These are phyloP conservation scores for Edaphochlamys debaryana DNA, from an alignment of 139 green algal species.

Conservation along the genomic window DNA sequence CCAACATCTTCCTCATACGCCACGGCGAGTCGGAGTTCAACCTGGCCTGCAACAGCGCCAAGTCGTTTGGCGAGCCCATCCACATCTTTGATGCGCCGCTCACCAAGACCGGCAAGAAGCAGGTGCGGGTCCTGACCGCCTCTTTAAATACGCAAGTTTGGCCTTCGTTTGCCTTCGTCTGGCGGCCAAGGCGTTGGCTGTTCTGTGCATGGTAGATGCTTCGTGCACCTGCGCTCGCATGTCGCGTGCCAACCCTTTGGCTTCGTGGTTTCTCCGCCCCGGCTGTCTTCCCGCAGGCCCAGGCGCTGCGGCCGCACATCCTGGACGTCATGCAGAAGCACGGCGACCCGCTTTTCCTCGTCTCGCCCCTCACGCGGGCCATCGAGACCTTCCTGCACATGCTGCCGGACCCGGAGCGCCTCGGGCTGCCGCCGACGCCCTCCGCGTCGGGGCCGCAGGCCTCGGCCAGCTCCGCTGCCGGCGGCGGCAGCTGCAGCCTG, in stretches of 20 bases:
- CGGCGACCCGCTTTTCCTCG: constrained; percentile 49
- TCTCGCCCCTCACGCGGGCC: constrained; percentile 47
- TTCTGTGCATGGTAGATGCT: too few relatives aligned
- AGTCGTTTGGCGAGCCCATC: constrained; percentile 31
- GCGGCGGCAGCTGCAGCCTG: background rate
- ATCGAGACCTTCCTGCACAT: constrained; percentile 48
- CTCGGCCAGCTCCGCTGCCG: too few relatives aligned
- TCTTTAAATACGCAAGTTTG: background rate
- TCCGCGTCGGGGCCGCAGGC: background rate
- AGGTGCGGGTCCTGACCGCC: constrained; percentile 33
- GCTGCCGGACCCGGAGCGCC: constrained; percentile 36
- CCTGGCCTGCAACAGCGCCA: constrained; percentile 2
- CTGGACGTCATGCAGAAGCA: constrained; percentile 35
- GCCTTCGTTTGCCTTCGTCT: too few relatives aligned
- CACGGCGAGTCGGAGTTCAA: constrained; percentile 56
- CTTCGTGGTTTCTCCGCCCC: too few relatives aligned
- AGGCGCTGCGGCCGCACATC: constrained; percentile 16
- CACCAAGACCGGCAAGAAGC: constrained; percentile 27
- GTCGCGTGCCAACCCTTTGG: too few relatives aligned
- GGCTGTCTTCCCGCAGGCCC: constrained; percentile 20
- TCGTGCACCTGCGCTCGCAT: too few relatives aligned
- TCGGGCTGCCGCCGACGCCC: background rate
- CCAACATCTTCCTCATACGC: constrained; percentile 37
- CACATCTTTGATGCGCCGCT: constrained; percentile 50
- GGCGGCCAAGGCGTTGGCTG: background rate